Base-by-base conservation (phyloP, 306 rosid species). In the Lablab purpureus region DNA sequence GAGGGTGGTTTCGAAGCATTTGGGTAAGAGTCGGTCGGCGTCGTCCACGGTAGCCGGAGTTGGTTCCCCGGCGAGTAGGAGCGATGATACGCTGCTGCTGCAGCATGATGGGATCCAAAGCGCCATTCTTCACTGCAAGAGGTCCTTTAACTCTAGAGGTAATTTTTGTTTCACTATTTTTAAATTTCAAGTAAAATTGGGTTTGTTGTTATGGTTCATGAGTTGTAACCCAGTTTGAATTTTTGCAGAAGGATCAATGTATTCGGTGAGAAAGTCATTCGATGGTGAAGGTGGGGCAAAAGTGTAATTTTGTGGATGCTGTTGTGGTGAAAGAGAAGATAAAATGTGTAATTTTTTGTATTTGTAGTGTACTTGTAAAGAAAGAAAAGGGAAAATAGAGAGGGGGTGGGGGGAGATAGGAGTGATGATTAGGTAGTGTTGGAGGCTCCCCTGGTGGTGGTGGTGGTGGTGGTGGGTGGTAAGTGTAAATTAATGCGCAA, bases 61-160 rank as follows among this genome's bases (percentile, higher is more conserved):
- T 5, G 55, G 83, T 67, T 74, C 85, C 34, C 86, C 89, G 64
- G 86, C 83, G 59, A 89, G 78, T 17, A 85, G 86, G 80, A 87
- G 91, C 74, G 91, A 92, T 60, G 99, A 95, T 62, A 88, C 99
- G 49, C 80, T 92, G 64, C 66, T 77, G 80, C 86, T 77, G 69
- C 99, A 95, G 14, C 71, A 90, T 50, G 98, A 92, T 84, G 99
- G 98, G 27, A 95, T 95, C 7, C 96, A 95, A 76, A 84, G 99
- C 55, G 99, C 99, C 72, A 95, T 95, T 67, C 84, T 95, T 19
- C 98, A 95, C 74, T 95, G 99, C 94, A 95, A 95, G 80, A 87
- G 86, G 41, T 95, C 99, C 3, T 87, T 86, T 52, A 90, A 87
- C 54, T 84, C 91, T 1, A 86, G 92, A 91, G 99, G 85, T 82